A percentile compares a stretch with the other conserved stretches of the same genome.
These are phyloP conservation scores for Drosera spatulata DNA, from an alignment of 179 eudicot genomes.

Conservation along the genomic window DNA sequence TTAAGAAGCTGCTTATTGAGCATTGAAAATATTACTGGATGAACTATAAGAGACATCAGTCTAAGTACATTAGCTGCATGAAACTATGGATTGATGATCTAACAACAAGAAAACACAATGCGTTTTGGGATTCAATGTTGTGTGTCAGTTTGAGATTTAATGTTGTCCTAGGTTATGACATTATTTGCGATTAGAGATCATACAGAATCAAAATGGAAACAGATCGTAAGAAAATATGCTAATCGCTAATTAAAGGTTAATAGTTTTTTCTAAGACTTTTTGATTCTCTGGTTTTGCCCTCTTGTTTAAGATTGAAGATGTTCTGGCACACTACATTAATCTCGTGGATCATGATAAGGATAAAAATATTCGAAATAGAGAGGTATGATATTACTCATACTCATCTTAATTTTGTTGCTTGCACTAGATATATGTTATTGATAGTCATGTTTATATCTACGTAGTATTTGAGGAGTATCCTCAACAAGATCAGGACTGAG, in stretches of 20 bases:
- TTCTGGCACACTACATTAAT: conserved; percentile 44
- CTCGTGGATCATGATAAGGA: conserved; percentile 57
- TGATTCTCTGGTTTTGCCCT: not conserved
- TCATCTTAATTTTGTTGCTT: not conserved
- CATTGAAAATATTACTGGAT: too few species aligned
- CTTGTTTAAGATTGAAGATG: conserved; percentile 55
- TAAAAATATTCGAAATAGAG: conserved; percentile 25
- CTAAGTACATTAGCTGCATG: too few species aligned
- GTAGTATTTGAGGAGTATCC: conserved; percentile 47
- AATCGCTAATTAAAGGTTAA: not conserved
- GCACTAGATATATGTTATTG: not conserved
- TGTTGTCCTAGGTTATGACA: too few species aligned
- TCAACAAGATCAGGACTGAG: conserved; percentile 52
- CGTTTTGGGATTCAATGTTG: too few species aligned
- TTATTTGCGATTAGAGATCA: too few species aligned
- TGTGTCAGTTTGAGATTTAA: too few species aligned
- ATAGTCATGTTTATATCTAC: not conserved
- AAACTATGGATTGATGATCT: too few species aligned
- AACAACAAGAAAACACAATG: too few species aligned
- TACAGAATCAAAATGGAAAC: too few species aligned
- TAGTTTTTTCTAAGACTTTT: not conserved
- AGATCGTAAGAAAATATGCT: too few species aligned
- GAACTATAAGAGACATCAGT: too few species aligned
- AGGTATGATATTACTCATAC: conserved; percentile 19
- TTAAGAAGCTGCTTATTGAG: too few species aligned